These are phyloP conservation scores for Pholiota molesta DNA, from an alignment of 768 basidiomycete species.

Conservation along the genomic window DNA sequence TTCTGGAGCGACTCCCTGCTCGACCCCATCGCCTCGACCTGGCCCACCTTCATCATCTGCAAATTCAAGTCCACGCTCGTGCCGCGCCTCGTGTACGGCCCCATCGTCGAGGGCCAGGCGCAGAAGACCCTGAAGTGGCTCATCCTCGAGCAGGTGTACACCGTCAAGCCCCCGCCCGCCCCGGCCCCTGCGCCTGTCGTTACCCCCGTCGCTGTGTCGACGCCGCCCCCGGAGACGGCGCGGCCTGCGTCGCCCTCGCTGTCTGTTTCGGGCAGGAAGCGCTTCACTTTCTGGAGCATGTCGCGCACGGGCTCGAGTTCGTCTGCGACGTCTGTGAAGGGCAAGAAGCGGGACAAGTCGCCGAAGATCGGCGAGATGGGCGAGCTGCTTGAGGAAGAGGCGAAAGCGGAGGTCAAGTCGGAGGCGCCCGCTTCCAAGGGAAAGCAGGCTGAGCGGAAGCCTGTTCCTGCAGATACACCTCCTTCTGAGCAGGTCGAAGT, in stretches of 20 bases:
- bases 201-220: neutral
- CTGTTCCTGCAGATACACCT: neutral
- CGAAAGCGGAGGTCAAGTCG: constrained; percentile 16
- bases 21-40: constrained; percentile 64
- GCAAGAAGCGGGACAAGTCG: constrained; percentile 39
- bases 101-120: constrained; percentile 26
- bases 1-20: constrained; percentile 79
- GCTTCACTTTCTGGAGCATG: constrained; percentile 64
- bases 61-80: constrained; percentile 52
- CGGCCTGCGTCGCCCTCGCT: constrained; percentile 49
- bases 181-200: constrained; percentile 3
- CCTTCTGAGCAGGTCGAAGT: constrained; percentile 3
- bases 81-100: constrained; percentile 26
- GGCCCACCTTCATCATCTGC: constrained; percentile 74
- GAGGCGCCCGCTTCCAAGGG: constrained; percentile 19
- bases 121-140: constrained; percentile 60
- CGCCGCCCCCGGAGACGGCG: constrained; percentile 12
- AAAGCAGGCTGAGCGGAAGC: constrained; percentile 21
- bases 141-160: constrained; percentile 66
- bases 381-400: constrained; percentile 59
- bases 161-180: constrained; percentile 30
- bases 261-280: constrained; percentile 37
- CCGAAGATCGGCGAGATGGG: constrained; percentile 69
- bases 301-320: constrained; percentile 34
- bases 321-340: constrained; percentile 32